Percentiles rank a stretch among this genome's conserved stretches.
Conservation (phyloP, 768 basidiomycete species). For the Peribolospora baueri region DNA sequence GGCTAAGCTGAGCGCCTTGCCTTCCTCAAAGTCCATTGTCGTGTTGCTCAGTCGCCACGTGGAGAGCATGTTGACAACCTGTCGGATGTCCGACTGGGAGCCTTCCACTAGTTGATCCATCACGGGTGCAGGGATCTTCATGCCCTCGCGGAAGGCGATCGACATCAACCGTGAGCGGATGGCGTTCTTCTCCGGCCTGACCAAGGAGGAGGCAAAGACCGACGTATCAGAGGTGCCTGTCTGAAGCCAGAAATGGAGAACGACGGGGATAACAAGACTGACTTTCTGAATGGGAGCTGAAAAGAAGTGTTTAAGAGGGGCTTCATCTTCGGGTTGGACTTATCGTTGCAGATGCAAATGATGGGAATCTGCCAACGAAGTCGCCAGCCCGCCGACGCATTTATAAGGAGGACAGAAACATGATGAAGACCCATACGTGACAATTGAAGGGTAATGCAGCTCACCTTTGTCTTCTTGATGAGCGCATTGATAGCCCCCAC, state of each 20-base stretch:
- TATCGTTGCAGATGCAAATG: slow-evolving; percentile 91
- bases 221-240: not conserved
- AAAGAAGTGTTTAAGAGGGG: slow-evolving; percentile 51
- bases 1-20: slow-evolving; percentile 48
- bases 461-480: slow-evolving; percentile 75
- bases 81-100: slow-evolving; percentile 85
- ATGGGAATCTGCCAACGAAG: slow-evolving; percentile 48
- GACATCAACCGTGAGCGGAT: slow-evolving; percentile 70
- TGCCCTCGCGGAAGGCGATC: slow-evolving; percentile 74
- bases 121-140: slow-evolving; percentile 76
- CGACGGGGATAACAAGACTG: slow-evolving; percentile 8
- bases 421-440: not conserved
- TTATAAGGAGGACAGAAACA: not conserved
- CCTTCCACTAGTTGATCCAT: slow-evolving; percentile 74
- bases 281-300: slow-evolving; percentile 56
- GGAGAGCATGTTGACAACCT: slow-evolving; percentile 91
- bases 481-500: slow-evolving; percentile 76
- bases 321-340: slow-evolving; percentile 65
- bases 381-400: not conserved
- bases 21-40: slow-evolving; percentile 71
- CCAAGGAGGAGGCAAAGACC: not conserved
- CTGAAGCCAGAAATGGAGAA: fast-evolving
- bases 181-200: slow-evolving; percentile 47
- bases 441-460: not conserved
- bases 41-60: slow-evolving; percentile 68